phyloP scores from a whole-genome alignment of 352 stramenopile species.

The Pythium coloratum region DNA sequence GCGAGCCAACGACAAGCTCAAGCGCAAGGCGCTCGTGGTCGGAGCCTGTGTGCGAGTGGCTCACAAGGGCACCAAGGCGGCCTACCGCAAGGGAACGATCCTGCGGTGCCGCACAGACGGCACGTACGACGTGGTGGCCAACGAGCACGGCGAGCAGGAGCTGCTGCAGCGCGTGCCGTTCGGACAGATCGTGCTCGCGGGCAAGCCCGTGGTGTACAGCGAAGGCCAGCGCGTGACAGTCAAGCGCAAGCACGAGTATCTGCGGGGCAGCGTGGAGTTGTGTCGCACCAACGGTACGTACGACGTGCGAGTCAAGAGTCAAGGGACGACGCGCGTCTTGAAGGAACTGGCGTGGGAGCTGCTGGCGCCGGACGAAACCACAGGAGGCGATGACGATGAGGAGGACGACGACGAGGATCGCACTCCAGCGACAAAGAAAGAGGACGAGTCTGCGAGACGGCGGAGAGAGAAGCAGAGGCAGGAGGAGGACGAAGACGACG shows the following conservation, averaged over 20 bases:
- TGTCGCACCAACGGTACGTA: slow-evolving; percentile 56
- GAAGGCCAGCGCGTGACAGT: slow-evolving; percentile 49
- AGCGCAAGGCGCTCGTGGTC: slow-evolving; percentile 14
- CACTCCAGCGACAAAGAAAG: neutral
- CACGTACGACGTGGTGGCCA: slow-evolving; percentile 61
- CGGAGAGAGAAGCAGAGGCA: neutral
- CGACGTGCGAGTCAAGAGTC: slow-evolving; percentile 34
- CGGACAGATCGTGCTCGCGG: slow-evolving; percentile 24
- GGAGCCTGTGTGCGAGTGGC: slow-evolving; percentile 41
- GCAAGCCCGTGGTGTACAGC: slow-evolving; percentile 36
- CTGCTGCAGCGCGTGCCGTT: slow-evolving; percentile 39
- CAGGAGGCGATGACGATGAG: slow-evolving; percentile 18
- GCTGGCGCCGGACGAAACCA: slow-evolving; percentile 42
- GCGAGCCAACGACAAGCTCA: neutral
- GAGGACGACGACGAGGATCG: slow-evolving; percentile 14
- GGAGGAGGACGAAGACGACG: slow-evolving; percentile 19
- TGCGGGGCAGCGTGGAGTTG: slow-evolving; percentile 40
- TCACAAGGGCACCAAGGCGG: slow-evolving; percentile 54
- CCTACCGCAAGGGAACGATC: slow-evolving; percentile 45
- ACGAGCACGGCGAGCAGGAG: slow-evolving; percentile 48
- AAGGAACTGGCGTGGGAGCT: slow-evolving; percentile 41
- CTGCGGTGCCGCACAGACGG: slow-evolving; percentile 49
- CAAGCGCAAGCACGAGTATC: slow-evolving; percentile 52
- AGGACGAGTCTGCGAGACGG: neutral
- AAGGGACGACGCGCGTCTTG: slow-evolving; percentile 19